Evolutionary conservation across 352 stramenopile species (phyloP), one percentile per base, ranked within the genome.

Genomic region (Elongisporangium senticosum): DNA sequence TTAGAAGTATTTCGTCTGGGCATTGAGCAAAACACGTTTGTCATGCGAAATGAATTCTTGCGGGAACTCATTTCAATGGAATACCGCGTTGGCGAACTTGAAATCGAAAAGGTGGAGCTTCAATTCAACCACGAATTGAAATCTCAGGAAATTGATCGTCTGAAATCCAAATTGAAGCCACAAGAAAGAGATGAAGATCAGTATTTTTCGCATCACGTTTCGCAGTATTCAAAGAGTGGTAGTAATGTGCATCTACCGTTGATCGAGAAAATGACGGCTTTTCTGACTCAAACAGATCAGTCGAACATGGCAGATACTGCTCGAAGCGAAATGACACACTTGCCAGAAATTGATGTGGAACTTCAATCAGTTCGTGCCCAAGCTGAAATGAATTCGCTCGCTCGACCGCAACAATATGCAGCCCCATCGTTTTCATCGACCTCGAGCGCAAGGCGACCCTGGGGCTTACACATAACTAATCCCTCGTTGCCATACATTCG

Each of bases 81-180:
- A 43, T 92, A 96, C 58, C 89, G 89, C 43, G 86, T 96, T 50
- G 90, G 89, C 6, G 77, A 96, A 48, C 71, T 97, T 13, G 87
- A 98, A 63, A 72, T 95, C 20, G 89, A 98, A 55, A 98, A 98
- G 53, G 91, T 95, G 78, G 78, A 96, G 62, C 72, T 96, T 17
- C 69, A 95, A 64, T 17, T 43, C 33, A 17, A 10, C 33, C 33
- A 43, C 11, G 33, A 43, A 17, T 43, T 43, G 33, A 43, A 43
- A 17, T 14, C 33, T 43, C 33, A 43, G 11, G 33, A 43, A 43
- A 43, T 43, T 43, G 33, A 43, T 43, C 11, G 11, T 43, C 33
- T 43, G 11, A 43, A 43, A 43, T 43, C 33, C 7, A 17, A 43
- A 43, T 43, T 43, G 11, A 43, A 43, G 11, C 33, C 33, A 17